Evolutionary conservation across 352 stramenopile genomes (phyloP).

Genomic region (Phytophthora pisi): DNA sequence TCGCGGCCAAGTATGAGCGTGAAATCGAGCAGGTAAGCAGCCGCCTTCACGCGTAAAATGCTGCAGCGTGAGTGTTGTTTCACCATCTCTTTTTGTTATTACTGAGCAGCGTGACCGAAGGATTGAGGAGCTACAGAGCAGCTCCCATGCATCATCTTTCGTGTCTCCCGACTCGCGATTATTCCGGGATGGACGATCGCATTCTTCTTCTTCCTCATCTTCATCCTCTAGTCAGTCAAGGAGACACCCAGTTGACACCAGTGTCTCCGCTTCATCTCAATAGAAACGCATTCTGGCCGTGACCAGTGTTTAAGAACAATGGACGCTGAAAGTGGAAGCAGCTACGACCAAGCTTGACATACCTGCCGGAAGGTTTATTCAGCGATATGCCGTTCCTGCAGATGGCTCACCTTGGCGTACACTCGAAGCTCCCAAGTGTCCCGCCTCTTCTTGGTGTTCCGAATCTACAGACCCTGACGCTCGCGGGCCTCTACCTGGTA

Average conservation of each 20-base stretch:
- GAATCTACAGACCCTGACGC: too few relatives aligned
- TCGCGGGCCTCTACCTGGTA: slow-evolving; percentile 21
- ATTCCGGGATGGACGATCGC: slow-evolving; percentile 27
- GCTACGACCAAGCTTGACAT: slow-evolving; percentile 5
- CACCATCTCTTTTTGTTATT: slow-evolving; percentile 4
- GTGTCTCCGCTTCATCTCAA: slow-evolving; percentile 9
- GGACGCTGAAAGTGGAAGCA: slow-evolving; percentile 9
- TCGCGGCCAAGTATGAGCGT: slow-evolving; percentile 83
- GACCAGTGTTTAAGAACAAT: not conserved
- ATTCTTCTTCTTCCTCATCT: slow-evolving; percentile 49
- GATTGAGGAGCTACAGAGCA: slow-evolving; percentile 54
- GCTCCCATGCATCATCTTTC: slow-evolving; percentile 53
- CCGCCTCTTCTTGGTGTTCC: slow-evolving; percentile 23
- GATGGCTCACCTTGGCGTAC: slow-evolving; percentile 22
- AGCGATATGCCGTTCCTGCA: slow-evolving; percentile 25
- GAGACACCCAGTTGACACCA: slow-evolving; percentile 9
- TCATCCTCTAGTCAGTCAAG: slow-evolving; percentile 41
- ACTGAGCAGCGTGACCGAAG: slow-evolving; percentile 44
- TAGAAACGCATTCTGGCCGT: slow-evolving; percentile 14
- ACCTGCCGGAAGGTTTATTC: slow-evolving; percentile 28
- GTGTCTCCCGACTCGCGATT: slow-evolving; percentile 41
- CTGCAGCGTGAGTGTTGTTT: not conserved
- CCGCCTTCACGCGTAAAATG: not conserved
- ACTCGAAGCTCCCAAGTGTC: slow-evolving; percentile 17
- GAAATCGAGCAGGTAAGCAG: slow-evolving; percentile 75